phyloP scores from a whole-genome alignment of 805 yeast species.

The Blastobotrys mokoenaii region DNA sequence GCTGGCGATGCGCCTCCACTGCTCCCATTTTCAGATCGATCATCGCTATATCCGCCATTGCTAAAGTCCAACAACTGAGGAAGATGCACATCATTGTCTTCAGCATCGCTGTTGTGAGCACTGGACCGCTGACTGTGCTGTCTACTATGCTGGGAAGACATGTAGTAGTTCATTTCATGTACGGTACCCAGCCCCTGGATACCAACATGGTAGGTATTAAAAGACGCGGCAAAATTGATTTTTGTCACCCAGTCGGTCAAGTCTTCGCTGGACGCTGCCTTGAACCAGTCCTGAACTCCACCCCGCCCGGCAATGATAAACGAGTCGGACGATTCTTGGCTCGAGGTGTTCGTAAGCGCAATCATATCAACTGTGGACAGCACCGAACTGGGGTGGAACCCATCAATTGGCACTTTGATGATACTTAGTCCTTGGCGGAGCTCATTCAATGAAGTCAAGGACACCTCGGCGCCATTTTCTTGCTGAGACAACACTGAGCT shows the following conservation, averaged over 20 bases:
- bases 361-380: conserved; percentile 34
- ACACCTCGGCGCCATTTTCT: neutral
- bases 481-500: conserved; percentile 8
- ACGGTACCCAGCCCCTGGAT: conserved; percentile 11
- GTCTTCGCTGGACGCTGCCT: conserved; percentile 40
- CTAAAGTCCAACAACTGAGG: no score
- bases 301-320: conserved; percentile 27
- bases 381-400: conserved; percentile 31
- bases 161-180: no score
- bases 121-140: no score
- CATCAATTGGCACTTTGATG: conserved; percentile 29
- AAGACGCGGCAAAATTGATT: conserved; percentile 45
- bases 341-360: conserved; percentile 26
- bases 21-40: no score
- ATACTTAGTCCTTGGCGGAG: conserved; percentile 4
- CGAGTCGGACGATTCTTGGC: conserved; percentile 14
- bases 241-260: conserved; percentile 51
- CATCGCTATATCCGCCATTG: no score
- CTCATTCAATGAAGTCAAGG: neutral
- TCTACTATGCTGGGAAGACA: no score
- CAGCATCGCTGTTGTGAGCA: no score
- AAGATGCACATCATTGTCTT: neutral
- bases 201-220: conserved; percentile 33
- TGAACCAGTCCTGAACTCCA: conserved; percentile 29
- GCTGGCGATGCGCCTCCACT: no score